Evolutionary conservation across 495 filamentous ascomycete species (phyloP), one percentile per base, ranked within the genome.

Genomic region (Cairneyella variabilis): DNA sequence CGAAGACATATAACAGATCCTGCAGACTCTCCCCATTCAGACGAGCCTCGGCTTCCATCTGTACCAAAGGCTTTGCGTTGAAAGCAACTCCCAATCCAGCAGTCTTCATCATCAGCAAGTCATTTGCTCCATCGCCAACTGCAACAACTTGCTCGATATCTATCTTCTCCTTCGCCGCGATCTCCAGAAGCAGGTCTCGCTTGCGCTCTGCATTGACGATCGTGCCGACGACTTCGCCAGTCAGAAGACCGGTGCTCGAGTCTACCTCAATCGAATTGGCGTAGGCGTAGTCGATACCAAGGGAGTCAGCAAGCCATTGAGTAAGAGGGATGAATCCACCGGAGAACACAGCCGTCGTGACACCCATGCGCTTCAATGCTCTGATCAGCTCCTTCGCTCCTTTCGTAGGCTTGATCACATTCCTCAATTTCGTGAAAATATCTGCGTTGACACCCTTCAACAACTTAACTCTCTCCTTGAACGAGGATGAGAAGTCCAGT

Each of bases 101-200:
- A 43, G 82, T 82, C 23, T 79, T 76, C 71, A 98, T 88, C 93
- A 98, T 98, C 37, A 86, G 76, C 32, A 98, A 73, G 62, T 98
- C 93, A 62, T 98, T 98, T 34, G 93, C 91, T 21, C 93, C 93
- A 62, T 98, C 93, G 11, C 93, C 93, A 1, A 97, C 85, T 9
- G 89, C 88, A 23, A 97, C 71, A 11, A 88, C 85, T 68, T 95
- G 86, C n/a, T 83, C 74, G 14, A 91, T 67, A 1, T 80, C 63
- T 39, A 95, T 83, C 21, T 73, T 75, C 60, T 95, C 83, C 47
- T 87, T 78, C 12, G 72, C 74, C 0, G 93, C 89, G 54, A 97
- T 88, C 64, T 86, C 77, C 1, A 84, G 69, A 28, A 97, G 77
- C 8, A 95, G 76, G 30, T 84, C 73, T 32, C 82, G 76, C 69